Evolutionary conservation across 495 filamentous ascomycete genomes (phyloP).

Genomic region (Xylaria sp.): DNA sequence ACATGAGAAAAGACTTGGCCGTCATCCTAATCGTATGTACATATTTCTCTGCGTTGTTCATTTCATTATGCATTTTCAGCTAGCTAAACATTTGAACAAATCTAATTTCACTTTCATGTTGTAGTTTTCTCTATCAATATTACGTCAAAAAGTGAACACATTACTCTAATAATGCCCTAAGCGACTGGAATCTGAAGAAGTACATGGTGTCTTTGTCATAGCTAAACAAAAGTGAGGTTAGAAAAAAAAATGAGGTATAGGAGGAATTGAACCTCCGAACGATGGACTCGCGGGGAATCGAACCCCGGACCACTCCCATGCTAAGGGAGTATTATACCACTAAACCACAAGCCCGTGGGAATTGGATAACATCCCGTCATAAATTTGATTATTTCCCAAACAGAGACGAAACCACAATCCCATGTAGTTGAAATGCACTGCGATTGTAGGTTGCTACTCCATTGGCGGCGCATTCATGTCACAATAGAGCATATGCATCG

Average conservation of each 20-base stretch:
- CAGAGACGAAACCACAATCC: constrained; percentile 34
- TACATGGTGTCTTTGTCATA: too few relatives aligned
- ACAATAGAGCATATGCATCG: not conserved
- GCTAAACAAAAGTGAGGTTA: not conserved
- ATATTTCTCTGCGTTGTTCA: not conserved
- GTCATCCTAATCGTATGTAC: not conserved
- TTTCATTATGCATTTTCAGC: too few relatives aligned
- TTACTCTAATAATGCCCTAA: not conserved
- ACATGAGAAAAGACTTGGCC: not conserved
- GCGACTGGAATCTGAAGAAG: not conserved
- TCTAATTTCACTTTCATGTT: too few relatives aligned
- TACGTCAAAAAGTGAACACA: too few relatives aligned
- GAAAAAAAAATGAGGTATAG: not conserved
- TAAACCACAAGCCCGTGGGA: constrained; percentile 33
- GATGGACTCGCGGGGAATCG: constrained; percentile 62
- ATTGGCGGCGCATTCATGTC: not conserved
- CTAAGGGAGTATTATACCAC: constrained; percentile 35
- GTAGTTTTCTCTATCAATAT: too few relatives aligned
- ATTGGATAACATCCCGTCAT: too few relatives aligned
- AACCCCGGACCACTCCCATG: constrained; percentile 63
- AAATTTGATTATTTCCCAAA: too few relatives aligned
- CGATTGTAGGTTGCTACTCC: not conserved
- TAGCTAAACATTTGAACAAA: too few relatives aligned
- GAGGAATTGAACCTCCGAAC: constrained; percentile 23
- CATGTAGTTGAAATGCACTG: not conserved